These are phyloP conservation scores for Backusella macrospora DNA, from an alignment of 192 early-diverging fungal genomes.

Conservation along the genomic window DNA sequence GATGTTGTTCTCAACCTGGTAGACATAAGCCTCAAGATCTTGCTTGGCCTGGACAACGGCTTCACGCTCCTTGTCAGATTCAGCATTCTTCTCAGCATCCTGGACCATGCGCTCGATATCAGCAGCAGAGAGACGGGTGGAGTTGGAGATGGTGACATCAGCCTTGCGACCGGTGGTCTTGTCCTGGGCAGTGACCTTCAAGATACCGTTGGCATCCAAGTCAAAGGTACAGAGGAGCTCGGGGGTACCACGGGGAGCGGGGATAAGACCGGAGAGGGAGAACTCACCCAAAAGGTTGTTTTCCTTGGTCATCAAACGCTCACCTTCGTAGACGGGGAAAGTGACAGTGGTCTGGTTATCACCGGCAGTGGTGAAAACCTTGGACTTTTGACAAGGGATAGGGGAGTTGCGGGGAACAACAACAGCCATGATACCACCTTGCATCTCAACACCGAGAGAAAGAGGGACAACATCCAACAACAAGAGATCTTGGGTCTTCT, in stretches of 20 bases:
- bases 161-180: constrained; percentile 89
- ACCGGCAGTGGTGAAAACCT: constrained; percentile 79
- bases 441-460: constrained; percentile 84
- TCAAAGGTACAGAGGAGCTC: constrained; percentile 86
- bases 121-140: constrained; percentile 83
- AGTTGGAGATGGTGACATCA: constrained; percentile 95
- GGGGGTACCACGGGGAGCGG: constrained; percentile 76
- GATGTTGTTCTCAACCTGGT: constrained; percentile 57
- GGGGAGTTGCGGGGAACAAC: constrained; percentile 85
- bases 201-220: constrained; percentile 85
- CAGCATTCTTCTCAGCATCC: constrained; percentile 89
- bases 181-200: constrained; percentile 90
- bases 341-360: constrained; percentile 87
- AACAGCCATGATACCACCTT: constrained; percentile 83
- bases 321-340: constrained; percentile 87
- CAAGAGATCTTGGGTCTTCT: constrained; percentile 71
- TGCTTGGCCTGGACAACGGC: constrained; percentile 80
- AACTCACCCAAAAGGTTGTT: constrained; percentile 91
- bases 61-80: constrained; percentile 75
- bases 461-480: constrained; percentile 86
- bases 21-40: constrained; percentile 76
- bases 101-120: constrained; percentile 94
- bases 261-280: constrained; percentile 78
- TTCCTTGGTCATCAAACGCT: constrained; percentile 86
- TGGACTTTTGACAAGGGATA: constrained; percentile 81